A percentile compares a stretch with the other conserved stretches of the same genome.
phyloP scores from a whole-genome alignment of 2,329 filamentous ascomycete species.

The Huntiella savannae region DNA sequence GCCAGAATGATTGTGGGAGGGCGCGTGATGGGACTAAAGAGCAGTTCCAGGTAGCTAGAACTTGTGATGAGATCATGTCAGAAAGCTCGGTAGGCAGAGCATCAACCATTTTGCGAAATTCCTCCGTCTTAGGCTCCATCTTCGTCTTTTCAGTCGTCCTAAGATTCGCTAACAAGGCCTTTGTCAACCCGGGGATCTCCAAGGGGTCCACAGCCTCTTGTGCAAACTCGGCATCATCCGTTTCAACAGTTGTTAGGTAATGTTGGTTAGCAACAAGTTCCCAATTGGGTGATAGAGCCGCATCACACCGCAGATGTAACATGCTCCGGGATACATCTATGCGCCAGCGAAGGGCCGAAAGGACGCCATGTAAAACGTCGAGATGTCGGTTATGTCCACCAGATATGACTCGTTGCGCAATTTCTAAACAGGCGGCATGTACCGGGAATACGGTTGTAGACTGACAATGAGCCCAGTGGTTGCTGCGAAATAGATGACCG shows the following conservation, averaged over 20 bases:
- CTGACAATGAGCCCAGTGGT: no score
- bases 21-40: not conserved
- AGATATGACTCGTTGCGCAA: not conserved
- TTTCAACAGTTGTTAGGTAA: not conserved
- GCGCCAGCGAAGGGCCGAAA: constrained; percentile 1
- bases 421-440: constrained; percentile 1
- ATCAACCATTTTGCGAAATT: not conserved
- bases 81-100: not conserved
- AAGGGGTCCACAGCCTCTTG: constrained; percentile 1
- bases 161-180: constrained; percentile 2
- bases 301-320: not conserved
- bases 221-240: constrained; percentile 1
- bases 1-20: constrained; percentile 2
- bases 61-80: not conserved
- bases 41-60: not conserved
- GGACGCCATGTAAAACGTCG: constrained; percentile 1
- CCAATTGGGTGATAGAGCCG: constrained; percentile 5
- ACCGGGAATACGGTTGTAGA: constrained; percentile 1
- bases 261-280: constrained; percentile 6
- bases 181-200: not conserved
- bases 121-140: not conserved
- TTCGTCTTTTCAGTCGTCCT: not conserved
- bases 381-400: not conserved
- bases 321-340: not conserved
- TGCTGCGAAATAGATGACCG: no score